phyloP scores from a whole-genome alignment of 306 rosid genomes.

The cucumber (Cucumis sativus) region Cucumber_9930_V3 NC_026657.2:27312501-27313000 shows the following conservation, averaged over 20 bases:
- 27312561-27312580: slow-evolving; percentile 22
- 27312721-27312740: slow-evolving; percentile 25
- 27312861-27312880: slow-evolving; percentile 37
- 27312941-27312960: slow-evolving; percentile 66
- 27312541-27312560: slow-evolving; percentile 17
- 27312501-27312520: slow-evolving; percentile 24
- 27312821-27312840: slow-evolving; percentile 11
- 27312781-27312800: slow-evolving; percentile 68
- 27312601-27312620: slow-evolving; percentile 26
- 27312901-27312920: slow-evolving; percentile 98
- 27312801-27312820: slow-evolving; percentile 30
- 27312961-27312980: slow-evolving; percentile 58
- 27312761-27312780: slow-evolving; percentile 94
- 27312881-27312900: slow-evolving; percentile 59
- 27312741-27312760: slow-evolving; percentile 75
- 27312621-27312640: slow-evolving; percentile 87
- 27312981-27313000: slow-evolving; percentile 13
- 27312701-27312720: slow-evolving; percentile 19
- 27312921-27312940: slow-evolving; percentile 94
- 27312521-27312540: slow-evolving; percentile 22
- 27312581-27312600: slow-evolving; percentile 18
- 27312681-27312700: slow-evolving; percentile 18
- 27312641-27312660: slow-evolving; percentile 93
- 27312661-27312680: slow-evolving; percentile 32
- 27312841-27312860: slow-evolving; percentile 9